Conservation (phyloP, 805 yeast genomes). For the Candida arabinofermentans region DNA sequence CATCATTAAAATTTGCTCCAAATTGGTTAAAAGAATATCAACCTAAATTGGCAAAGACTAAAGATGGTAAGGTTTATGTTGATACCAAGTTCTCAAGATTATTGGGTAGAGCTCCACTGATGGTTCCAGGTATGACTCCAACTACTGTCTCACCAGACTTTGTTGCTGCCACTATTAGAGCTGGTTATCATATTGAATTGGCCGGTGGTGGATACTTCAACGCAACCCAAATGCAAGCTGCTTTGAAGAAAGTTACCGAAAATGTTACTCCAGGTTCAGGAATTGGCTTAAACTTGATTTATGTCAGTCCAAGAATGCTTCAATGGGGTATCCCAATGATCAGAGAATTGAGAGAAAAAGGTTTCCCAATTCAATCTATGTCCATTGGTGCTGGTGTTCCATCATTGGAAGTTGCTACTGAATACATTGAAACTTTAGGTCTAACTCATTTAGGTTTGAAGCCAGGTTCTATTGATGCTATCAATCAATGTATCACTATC, state of each 20-base stretch:
- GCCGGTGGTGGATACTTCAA: conserved; percentile 99
- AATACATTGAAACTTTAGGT: conserved; percentile 89
- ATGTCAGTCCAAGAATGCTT: conserved; percentile 95
- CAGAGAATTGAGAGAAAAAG: conserved; percentile 80
- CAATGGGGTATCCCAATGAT: conserved; percentile 99
- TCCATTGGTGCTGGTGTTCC: conserved; percentile 99
- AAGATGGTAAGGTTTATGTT: conserved; percentile 70
- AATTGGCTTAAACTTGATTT: conserved; percentile 86
- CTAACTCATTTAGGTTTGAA: conserved; percentile 92
- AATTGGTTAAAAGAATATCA: conserved; percentile 88
- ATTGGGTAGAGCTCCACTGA: conserved; percentile 90
- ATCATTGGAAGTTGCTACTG: conserved; percentile 93
- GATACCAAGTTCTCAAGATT: conserved; percentile 92
- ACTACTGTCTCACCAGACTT: conserved; percentile 93
- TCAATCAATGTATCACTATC: conserved; percentile 78
- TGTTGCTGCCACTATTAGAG: conserved; percentile 88
- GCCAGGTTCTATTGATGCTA: conserved; percentile 96
- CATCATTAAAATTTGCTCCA: conserved; percentile 72
- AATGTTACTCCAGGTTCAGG: conserved; percentile 82
- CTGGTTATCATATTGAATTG: conserved; percentile 96
- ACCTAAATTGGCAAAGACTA: conserved; percentile 79
- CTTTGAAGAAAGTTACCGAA: conserved; percentile 68
- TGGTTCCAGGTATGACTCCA: conserved; percentile 99
- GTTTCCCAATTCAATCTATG: conserved; percentile 93
- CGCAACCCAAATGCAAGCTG: conserved; percentile 65